Evolutionary conservation across 2,329 filamentous ascomycete species (phyloP).

Genomic region (Simplicillium aogashimaense): DNA sequence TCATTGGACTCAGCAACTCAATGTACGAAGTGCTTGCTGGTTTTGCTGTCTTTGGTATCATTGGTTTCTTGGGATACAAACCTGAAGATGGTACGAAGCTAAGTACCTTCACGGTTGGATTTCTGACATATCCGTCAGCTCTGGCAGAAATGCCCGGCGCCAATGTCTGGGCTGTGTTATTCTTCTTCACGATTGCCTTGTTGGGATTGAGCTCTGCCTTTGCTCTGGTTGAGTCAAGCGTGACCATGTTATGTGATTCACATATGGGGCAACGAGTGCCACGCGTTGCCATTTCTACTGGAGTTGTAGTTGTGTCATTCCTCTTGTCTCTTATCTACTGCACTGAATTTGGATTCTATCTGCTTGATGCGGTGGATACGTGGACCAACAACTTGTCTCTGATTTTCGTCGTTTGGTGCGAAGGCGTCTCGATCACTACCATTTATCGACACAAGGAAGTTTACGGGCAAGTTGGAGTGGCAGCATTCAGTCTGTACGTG

Average conservation of each 20-base stretch:
- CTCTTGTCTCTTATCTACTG: slow-evolving; percentile 42
- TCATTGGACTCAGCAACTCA: slow-evolving; percentile 42
- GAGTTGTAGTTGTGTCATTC: slow-evolving; percentile 31
- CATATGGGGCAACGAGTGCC: slow-evolving; percentile 25
- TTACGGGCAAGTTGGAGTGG: slow-evolving; percentile 25
- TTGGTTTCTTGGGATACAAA: slow-evolving; percentile 28
- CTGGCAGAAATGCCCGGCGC: slow-evolving; percentile 43
- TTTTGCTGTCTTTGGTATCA: slow-evolving; percentile 36
- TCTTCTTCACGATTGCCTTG: slow-evolving; percentile 43
- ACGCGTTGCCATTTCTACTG: slow-evolving; percentile 30
- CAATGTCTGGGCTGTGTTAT: slow-evolving; percentile 42
- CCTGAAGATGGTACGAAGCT: slow-evolving; percentile 22
- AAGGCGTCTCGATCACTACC: slow-evolving; percentile 38
- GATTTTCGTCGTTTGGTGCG: slow-evolving; percentile 39
- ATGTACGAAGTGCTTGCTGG: slow-evolving; percentile 37
- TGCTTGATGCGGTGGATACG: slow-evolving; percentile 39
- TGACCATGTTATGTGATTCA: slow-evolving; percentile 38
- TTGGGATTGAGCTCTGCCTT: slow-evolving; percentile 44
- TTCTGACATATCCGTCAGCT: slow-evolving; percentile 41
- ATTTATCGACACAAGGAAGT: slow-evolving; percentile 38
- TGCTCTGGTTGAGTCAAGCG: slow-evolving; percentile 39
- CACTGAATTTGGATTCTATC: slow-evolving; percentile 42
- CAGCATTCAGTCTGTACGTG: slow-evolving; percentile 31
- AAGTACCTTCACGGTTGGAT: slow-evolving; percentile 42
- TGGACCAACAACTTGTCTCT: slow-evolving; percentile 42